phyloP scores from a whole-genome alignment of 1,139 yeast genomes.

The Kodamaea plutei region DNA sequence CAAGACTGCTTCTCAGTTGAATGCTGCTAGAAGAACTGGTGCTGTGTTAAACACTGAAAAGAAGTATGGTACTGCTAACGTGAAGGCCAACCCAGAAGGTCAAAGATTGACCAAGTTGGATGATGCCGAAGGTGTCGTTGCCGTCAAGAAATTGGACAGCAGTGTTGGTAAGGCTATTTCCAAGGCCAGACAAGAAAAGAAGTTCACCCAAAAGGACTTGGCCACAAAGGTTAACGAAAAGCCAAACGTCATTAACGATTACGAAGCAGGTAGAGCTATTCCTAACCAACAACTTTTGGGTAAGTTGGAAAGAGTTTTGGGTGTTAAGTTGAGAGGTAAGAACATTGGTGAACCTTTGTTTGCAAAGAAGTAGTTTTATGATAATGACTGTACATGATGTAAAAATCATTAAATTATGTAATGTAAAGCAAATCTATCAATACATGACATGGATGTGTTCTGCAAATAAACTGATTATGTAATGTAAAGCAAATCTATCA shows the following conservation, averaged over 20 bases:
- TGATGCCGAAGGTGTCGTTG: constrained; percentile 88
- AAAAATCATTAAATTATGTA: too few relatives aligned
- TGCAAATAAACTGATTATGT: too few relatives aligned
- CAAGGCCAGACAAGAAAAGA: constrained; percentile 84
- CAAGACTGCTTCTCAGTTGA: constrained; percentile 69
- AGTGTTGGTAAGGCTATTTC: constrained; percentile 86
- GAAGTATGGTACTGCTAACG: constrained; percentile 74
- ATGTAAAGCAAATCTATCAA: too few relatives aligned
- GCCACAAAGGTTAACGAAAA: constrained; percentile 95
- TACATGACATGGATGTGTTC: too few relatives aligned
- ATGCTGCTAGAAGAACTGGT: constrained; percentile 92
- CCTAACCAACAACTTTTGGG: constrained; percentile 94
- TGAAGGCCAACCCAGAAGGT: constrained; percentile 77
- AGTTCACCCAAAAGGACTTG: constrained; percentile 88
- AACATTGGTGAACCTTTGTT: constrained; percentile 89
- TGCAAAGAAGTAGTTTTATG: constrained; percentile 50
- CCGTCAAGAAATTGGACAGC: constrained; percentile 82
- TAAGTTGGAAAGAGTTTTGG: constrained; percentile 90
- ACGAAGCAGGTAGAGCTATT: constrained; percentile 94
- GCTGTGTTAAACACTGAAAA: constrained; percentile 87
- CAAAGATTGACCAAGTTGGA: constrained; percentile 92
- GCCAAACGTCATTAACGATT: constrained; percentile 92
- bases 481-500: too few relatives aligned
- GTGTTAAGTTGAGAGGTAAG: constrained; percentile 94
- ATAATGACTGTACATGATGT: too few relatives aligned